phyloP scores from a whole-genome alignment of 208 protist genomes.

The Wallacemonas sp. region DNA sequence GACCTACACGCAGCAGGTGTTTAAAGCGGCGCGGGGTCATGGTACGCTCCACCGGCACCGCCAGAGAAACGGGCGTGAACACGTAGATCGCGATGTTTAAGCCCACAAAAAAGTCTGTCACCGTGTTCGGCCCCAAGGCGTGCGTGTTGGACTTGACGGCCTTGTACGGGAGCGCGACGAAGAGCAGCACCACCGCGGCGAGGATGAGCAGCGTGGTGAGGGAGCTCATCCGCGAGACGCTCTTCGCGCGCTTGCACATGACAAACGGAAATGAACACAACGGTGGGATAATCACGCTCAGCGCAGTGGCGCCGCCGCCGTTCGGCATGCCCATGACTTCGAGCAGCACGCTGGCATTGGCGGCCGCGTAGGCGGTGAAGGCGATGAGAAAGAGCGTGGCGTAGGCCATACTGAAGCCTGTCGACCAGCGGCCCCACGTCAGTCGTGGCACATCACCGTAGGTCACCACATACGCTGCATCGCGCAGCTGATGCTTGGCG shows the following conservation, averaged over 20 bases:
- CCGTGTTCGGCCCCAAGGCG: constrained; percentile 23
- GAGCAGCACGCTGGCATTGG: constrained; percentile 39
- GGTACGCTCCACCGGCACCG: constrained; percentile 45
- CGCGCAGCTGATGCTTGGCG: constrained; percentile 40
- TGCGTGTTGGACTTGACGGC: constrained; percentile 4
- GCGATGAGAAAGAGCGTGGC: constrained; percentile 31
- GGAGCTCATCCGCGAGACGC: constrained; percentile 29
- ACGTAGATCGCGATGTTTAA: constrained; percentile 37
- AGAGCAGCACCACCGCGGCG: constrained; percentile 29
- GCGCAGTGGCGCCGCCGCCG: constrained; percentile 20
- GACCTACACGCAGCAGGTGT: constrained; percentile 23
- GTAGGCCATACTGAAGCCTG: constrained; percentile 32
- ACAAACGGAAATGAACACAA: constrained; percentile 38
- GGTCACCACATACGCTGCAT: constrained; percentile 36
- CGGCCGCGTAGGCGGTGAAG: constrained; percentile 41
- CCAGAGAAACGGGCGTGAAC: constrained; percentile 23
- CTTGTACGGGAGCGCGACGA: constrained; percentile 32
- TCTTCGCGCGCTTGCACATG: constrained; percentile 51
- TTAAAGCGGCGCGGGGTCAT: constrained; percentile 39
- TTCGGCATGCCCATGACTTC: constrained; percentile 26
- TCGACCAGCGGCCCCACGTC: constrained; percentile 37
- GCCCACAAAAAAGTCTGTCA: constrained; percentile 36
- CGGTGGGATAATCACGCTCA: constrained; percentile 44
- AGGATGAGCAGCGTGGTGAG: constrained; percentile 40
- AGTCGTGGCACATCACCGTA: constrained; percentile 51